Evolutionary conservation across 257 asterid species (phyloP).

Genomic region (Salvia splendens): DNA sequence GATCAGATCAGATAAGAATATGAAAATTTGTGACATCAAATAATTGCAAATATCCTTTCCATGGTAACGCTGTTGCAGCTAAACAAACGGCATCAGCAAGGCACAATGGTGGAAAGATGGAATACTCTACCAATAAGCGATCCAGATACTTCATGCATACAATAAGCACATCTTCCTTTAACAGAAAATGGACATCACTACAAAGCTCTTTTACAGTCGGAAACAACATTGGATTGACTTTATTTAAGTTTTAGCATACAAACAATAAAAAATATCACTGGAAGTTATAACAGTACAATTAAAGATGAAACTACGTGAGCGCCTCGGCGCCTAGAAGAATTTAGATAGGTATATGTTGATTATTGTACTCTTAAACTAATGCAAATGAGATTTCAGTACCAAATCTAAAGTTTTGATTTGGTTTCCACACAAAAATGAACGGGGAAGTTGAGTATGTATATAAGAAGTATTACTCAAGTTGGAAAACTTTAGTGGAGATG

Average conservation of each 20-base stretch:
- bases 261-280: neutral
- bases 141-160: slow-evolving; percentile 7
- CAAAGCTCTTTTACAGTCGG: neutral
- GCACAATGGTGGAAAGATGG: neutral
- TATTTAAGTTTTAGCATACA: slow-evolving; percentile 3
- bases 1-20: neutral
- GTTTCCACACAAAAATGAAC: neutral
- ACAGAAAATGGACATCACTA: neutral
- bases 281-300: neutral
- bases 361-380: neutral
- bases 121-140: neutral
- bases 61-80: neutral
- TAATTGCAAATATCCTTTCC: neutral
- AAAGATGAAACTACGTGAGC: neutral
- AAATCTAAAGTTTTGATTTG: neutral
- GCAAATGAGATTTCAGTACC: neutral
- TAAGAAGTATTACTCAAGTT: no score
- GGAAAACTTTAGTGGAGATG: neutral
- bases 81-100: neutral
- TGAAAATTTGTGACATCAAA: neutral
- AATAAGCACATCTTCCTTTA: neutral
- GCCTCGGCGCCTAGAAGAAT: neutral
- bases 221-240: neutral
- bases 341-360: neutral
- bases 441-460: neutral